Percentiles rank a stretch among this genome's conserved stretches.
These are phyloP conservation scores for Dioszegia hungarica DNA, from an alignment of 768 basidiomycete genomes.

Conservation along the genomic window DNA sequence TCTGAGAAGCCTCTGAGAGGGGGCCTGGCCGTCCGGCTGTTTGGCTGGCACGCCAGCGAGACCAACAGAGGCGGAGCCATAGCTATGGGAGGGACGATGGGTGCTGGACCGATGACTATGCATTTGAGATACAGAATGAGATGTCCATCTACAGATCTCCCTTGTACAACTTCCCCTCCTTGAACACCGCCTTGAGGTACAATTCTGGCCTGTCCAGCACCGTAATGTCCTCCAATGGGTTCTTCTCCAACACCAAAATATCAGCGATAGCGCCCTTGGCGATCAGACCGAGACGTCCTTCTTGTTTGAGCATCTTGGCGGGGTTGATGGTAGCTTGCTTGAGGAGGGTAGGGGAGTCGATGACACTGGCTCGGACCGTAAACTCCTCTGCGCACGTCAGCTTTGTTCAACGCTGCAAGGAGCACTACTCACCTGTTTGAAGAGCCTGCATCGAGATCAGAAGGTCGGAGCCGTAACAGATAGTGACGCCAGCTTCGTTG, in stretches of 20 bases:
- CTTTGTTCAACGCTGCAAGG: background rate
- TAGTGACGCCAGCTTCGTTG: conserved; percentile 51
- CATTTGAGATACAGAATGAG: no score
- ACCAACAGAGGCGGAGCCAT: no score
- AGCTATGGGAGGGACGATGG: no score
- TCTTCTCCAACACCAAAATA: conserved; percentile 50
- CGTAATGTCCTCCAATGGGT: conserved; percentile 53
- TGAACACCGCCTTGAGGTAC: conserved; percentile 45
- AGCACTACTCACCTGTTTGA: conserved; percentile 50
- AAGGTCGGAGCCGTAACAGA: conserved; percentile 49
- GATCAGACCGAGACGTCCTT: conserved; percentile 50
- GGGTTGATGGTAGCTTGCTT: conserved; percentile 54
- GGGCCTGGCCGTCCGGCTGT: no score
- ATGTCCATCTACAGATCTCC: background rate
- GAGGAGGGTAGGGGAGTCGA: conserved; percentile 48
- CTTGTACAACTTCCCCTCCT: conserved; percentile 18
- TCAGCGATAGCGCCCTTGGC: conserved; percentile 51
- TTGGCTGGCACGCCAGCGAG: no score
- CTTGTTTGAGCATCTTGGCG: conserved; percentile 49
- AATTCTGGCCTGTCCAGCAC: conserved; percentile 52
- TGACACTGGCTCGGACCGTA: conserved; percentile 49
- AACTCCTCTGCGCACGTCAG: conserved; percentile 50
- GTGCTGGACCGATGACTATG: no score
- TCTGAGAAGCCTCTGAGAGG: no score
- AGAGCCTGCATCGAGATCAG: conserved; percentile 63